These are phyloP conservation scores for Lactuca saligna DNA, from an alignment of 129 eudicot genomes.

Conservation along the genomic window DNA sequence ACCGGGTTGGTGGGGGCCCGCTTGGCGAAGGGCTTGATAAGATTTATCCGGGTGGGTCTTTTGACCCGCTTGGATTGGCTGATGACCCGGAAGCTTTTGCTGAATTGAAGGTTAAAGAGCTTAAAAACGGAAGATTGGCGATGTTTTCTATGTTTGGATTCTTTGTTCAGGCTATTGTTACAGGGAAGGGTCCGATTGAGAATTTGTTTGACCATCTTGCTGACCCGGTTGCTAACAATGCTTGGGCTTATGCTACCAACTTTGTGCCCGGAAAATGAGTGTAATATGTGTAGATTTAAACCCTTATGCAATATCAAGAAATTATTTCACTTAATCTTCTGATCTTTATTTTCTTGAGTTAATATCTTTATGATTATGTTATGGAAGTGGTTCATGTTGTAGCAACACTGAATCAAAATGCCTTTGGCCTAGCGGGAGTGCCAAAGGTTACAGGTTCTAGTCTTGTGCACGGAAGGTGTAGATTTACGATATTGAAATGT, in stretches of 20 bases:
- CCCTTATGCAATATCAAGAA: conserved; percentile 16
- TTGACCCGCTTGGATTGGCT: conserved; percentile 66
- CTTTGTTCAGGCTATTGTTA: conserved; percentile 74
- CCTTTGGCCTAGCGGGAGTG: no score
- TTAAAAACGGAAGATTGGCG: conserved; percentile 67
- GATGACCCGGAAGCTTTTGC: conserved; percentile 79
- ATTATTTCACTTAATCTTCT: background rate
- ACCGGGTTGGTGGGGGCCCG: conserved; percentile 72
- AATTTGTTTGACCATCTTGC: conserved; percentile 55
- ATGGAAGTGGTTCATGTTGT: background rate
- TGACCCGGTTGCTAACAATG: conserved; percentile 65
- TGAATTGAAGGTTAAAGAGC: conserved; percentile 76
- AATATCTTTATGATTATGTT: background rate
- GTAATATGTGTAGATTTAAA: conserved; percentile 3
- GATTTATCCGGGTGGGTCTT: conserved; percentile 65
- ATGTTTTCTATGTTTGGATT: conserved; percentile 79
- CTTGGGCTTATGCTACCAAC: conserved; percentile 78
- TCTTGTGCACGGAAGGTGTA: no score
- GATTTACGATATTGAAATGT: background rate
- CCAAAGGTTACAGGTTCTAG: no score
- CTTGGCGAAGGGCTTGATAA: conserved; percentile 64
- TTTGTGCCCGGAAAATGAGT: conserved; percentile 69
- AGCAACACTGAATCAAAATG: no score
- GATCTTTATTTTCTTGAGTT: background rate
- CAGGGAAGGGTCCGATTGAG: conserved; percentile 77